Conservation (phyloP, 179 eudicot genomes). For the Spinacia oleracea region DNA sequence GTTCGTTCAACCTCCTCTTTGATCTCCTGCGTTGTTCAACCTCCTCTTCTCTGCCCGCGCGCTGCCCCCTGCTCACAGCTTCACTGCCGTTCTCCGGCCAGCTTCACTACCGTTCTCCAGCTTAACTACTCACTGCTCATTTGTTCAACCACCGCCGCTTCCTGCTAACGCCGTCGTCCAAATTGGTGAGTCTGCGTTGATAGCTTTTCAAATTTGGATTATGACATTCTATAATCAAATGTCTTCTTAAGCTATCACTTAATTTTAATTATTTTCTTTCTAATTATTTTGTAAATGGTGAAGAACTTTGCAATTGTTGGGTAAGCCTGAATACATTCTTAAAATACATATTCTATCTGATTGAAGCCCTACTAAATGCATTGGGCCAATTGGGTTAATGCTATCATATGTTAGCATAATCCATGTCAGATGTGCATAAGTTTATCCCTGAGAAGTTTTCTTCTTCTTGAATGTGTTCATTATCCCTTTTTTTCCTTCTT, state of each 20-base stretch:
- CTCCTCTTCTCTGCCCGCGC: no score
- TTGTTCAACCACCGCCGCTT: no score
- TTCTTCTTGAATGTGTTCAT: not conserved
- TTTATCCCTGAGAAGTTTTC: not conserved
- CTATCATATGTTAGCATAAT: not conserved
- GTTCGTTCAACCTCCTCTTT: no score
- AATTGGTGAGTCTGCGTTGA: no score
- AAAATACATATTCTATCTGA: not conserved
- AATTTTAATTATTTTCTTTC: not conserved
- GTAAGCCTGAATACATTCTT: not conserved
- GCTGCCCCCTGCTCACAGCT: no score
- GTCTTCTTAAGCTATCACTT: no score
- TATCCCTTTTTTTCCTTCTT: not conserved
- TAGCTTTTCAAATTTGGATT: not conserved
- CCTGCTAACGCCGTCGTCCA: no score
- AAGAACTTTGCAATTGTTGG: not conserved
- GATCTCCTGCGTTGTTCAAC: no score
- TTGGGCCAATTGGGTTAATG: not conserved
- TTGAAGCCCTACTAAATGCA: not conserved
- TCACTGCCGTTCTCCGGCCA: no score
- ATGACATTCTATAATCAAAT: not conserved
- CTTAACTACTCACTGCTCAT: no score
- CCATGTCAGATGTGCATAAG: not conserved
- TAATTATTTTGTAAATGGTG: not conserved
- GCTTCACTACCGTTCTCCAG: no score